Evolutionary conservation across 805 yeast species (phyloP).

Genomic region (Tetrapisispora pingtungensis): DNA sequence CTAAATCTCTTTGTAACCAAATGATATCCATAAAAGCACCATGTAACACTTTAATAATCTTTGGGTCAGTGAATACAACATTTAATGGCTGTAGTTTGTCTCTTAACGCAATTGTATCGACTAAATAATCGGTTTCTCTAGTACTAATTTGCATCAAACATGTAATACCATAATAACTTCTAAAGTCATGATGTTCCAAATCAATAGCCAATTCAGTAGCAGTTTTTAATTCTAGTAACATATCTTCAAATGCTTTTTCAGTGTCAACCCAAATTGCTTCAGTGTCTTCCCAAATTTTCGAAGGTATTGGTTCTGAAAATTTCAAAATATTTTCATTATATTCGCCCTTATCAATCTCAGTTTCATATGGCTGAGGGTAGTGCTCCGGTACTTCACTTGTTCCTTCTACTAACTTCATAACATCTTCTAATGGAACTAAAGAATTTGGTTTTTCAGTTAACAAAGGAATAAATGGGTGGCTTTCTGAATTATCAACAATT

Average conservation of each 20-base stretch:
- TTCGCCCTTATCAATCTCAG: slow-evolving; percentile 59
- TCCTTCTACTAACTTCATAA: slow-evolving; percentile 31
- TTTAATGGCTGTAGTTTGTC: slow-evolving; percentile 62
- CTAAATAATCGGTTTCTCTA: slow-evolving; percentile 69
- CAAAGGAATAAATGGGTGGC: slow-evolving; percentile 67
- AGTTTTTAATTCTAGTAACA: slow-evolving; percentile 44
- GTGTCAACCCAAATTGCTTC: slow-evolving; percentile 66
- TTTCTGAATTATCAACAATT: slow-evolving; percentile 58
- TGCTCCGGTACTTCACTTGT: slow-evolving; percentile 42
- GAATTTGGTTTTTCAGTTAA: slow-evolving; percentile 66
- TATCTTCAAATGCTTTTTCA: slow-evolving; percentile 37
- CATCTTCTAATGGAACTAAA: slow-evolving; percentile 43
- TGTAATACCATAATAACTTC: slow-evolving; percentile 84
- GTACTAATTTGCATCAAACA: slow-evolving; percentile 89
- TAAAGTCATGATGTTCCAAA: slow-evolving; percentile 88
- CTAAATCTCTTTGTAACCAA: slow-evolving; percentile 94
- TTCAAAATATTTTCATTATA: slow-evolving; percentile 54
- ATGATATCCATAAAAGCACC: slow-evolving; percentile 96
- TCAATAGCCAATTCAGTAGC: slow-evolving; percentile 77
- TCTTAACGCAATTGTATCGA: slow-evolving; percentile 75
- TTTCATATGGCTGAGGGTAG: slow-evolving; percentile 70
- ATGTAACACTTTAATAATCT: slow-evolving; percentile 78
- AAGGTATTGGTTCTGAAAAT: slow-evolving; percentile 38
- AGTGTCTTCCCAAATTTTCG: slow-evolving; percentile 55
- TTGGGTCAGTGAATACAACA: slow-evolving; percentile 69